Evolutionary conservation across 2,329 filamentous ascomycete genomes (phyloP).

Genomic region (Stagonosporopsis chrysanthemi): DNA sequence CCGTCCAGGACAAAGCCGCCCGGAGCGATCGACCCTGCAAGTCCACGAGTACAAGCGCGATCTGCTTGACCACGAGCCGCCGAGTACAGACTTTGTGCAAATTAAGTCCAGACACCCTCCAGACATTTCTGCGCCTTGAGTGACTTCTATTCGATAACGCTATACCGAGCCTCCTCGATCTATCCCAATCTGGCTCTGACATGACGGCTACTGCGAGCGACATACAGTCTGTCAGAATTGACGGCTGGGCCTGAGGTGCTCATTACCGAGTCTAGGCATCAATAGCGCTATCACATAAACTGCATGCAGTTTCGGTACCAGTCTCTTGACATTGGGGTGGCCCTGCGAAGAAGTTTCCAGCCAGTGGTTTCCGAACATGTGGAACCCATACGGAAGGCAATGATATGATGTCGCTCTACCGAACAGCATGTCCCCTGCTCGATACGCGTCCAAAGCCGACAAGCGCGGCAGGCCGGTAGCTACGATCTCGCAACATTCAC

Average conservation of each 20-base stretch:
- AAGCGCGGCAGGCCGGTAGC: not conserved
- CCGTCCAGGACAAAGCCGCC: slow-evolving; percentile 22
- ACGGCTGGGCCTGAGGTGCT: slow-evolving; percentile 1
- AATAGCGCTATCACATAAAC: not conserved
- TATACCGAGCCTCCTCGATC: slow-evolving; percentile 34
- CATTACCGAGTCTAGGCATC: slow-evolving; percentile 5
- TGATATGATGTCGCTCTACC: not conserved
- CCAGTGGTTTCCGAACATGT: not conserved
- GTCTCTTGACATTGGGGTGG: not conserved
- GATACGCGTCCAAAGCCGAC: not conserved
- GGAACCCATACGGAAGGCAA: not conserved
- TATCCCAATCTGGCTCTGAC: slow-evolving; percentile 30
- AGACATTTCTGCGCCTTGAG: slow-evolving; percentile 26
- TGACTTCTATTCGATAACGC: slow-evolving; percentile 35
- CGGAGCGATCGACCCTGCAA: not conserved
- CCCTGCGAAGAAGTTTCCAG: not conserved
- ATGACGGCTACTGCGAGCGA: slow-evolving; percentile 38
- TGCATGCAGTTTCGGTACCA: not conserved
- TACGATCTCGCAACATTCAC: not conserved
- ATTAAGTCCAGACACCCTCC: slow-evolving; percentile 30
- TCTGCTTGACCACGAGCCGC: slow-evolving; percentile 1
- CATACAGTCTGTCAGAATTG: slow-evolving; percentile 4
- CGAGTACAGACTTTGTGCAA: slow-evolving; percentile 1
- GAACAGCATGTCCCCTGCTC: slow-evolving; percentile 7
- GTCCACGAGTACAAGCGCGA: slow-evolving; percentile 1